Percentiles rank a stretch among this genome's conserved stretches.
phyloP scores from a whole-genome alignment of 805 yeast species.

The Lachancea nothofagi region DNA sequence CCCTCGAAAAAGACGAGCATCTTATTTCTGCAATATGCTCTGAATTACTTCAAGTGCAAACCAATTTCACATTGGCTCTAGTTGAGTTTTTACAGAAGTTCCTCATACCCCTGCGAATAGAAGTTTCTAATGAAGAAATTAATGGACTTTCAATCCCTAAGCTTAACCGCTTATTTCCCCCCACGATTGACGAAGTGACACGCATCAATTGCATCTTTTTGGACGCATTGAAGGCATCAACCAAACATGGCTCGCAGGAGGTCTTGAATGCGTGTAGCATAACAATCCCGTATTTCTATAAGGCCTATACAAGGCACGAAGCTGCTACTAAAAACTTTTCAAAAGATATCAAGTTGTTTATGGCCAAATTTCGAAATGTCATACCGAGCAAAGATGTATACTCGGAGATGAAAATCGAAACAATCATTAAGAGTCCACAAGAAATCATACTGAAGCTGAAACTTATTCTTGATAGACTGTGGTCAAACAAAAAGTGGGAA shows the following conservation, averaged over 20 bases:
- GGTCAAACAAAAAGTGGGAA: constrained; percentile 43
- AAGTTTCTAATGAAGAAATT: constrained; percentile 52
- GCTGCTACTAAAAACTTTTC: constrained; percentile 76
- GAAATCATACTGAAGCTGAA: constrained; percentile 68
- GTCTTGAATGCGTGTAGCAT: constrained; percentile 73
- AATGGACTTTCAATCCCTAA: constrained; percentile 53
- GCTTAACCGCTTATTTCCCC: constrained; percentile 80
- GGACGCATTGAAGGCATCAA: constrained; percentile 65
- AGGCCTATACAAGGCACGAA: constrained; percentile 89
- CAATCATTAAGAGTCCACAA: constrained; percentile 58
- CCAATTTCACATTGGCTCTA: constrained; percentile 63
- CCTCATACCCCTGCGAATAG: constrained; percentile 70
- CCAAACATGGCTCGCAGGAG: constrained; percentile 67
- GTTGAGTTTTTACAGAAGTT: constrained; percentile 74
- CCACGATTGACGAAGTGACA: constrained; percentile 91
- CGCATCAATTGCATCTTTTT: constrained; percentile 81
- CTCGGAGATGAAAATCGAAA: constrained; percentile 49
- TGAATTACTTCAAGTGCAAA: constrained; percentile 68
- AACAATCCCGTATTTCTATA: constrained; percentile 84
- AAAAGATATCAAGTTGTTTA: constrained; percentile 39
- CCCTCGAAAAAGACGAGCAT: constrained; percentile 28
- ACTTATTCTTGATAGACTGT: constrained; percentile 58
- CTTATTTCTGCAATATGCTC: constrained; percentile 50
- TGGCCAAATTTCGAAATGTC: constrained; percentile 32
- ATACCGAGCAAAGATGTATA: constrained; percentile 32